Evolutionary conservation across 257 asterid genomes (phyloP).

Genomic region (Solanum medicagineum): DNA sequence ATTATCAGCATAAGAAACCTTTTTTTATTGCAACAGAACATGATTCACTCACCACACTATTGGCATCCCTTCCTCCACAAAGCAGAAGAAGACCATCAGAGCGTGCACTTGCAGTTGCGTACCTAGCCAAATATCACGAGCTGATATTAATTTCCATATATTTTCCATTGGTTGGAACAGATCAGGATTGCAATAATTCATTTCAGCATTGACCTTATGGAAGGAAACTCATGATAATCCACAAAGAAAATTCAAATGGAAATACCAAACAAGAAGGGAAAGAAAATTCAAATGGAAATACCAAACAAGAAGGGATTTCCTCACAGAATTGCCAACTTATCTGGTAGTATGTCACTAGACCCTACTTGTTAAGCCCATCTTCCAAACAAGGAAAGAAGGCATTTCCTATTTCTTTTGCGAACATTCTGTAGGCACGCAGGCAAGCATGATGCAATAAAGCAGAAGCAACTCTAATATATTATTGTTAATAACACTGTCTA

Average conservation of each 20-base stretch:
- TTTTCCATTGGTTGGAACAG: not conserved
- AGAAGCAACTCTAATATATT: not conserved
- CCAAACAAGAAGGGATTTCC: not conserved
- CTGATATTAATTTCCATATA: not conserved
- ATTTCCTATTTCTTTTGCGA: not conserved
- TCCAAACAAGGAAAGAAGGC: not conserved
- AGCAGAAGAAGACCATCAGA: conserved; percentile 99
- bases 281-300: not conserved
- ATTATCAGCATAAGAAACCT: not conserved
- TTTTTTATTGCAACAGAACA: not conserved
- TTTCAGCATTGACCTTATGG: not conserved
- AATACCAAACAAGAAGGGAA: not conserved
- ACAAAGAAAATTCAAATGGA: not conserved
- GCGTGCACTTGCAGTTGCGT: conserved; percentile 99
- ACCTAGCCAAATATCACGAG: conserved; percentile 38
- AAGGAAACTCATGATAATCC: not conserved
- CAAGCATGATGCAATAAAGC: not conserved
- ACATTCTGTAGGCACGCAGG: not conserved
- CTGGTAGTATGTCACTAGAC: not conserved
- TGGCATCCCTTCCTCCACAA: conserved; percentile 99
- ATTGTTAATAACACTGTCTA: not conserved
- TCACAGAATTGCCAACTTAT: not conserved
- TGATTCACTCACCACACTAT: conserved; percentile 76
- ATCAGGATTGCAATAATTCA: not conserved
- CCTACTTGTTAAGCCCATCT: not conserved